phyloP scores from a whole-genome alignment of 1,284 basidiomycete genomes.

The Takashimella koratensis region DNA sequence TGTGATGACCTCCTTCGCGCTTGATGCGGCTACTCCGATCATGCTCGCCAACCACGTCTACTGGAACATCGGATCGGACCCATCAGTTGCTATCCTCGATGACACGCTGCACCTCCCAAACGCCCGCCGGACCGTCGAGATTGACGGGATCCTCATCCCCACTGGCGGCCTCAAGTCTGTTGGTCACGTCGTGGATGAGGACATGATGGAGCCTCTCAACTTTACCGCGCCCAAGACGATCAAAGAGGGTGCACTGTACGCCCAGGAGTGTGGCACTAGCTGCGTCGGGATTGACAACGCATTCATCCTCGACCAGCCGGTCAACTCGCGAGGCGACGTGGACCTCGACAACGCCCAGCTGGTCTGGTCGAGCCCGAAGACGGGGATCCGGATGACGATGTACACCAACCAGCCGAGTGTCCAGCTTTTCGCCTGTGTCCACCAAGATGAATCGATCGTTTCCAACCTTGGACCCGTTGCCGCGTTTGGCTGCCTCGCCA shows the following conservation, averaged over 20 bases:
- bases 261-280: conserved; percentile 24
- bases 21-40: conserved; percentile 32
- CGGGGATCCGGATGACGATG: conserved; percentile 29
- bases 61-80: conserved; percentile 33
- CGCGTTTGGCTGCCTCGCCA: conserved; percentile 32
- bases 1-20: conserved; percentile 6
- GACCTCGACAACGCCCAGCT: conserved; percentile 11
- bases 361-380: conserved; percentile 14
- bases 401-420: conserved; percentile 30
- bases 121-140: conserved; percentile 23
- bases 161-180: conserved; percentile 26
- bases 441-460: conserved; percentile 18
- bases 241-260: conserved; percentile 12
- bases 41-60: conserved; percentile 37
- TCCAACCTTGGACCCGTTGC: conserved; percentile 12
- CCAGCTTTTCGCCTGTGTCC: conserved; percentile 29
- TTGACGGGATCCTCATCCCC: conserved; percentile 26
- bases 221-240: conserved; percentile 25
- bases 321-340: neutral
- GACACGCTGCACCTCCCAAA: conserved; percentile 29
- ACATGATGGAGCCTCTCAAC: conserved; percentile 18
- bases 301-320: conserved; percentile 27
- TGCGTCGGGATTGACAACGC: conserved; percentile 36
- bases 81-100: conserved; percentile 20
- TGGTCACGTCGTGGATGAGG: neutral